Evolutionary conservation across 2,329 filamentous ascomycete species (phyloP).

Genomic region (Aspergillus uvarum): DNA sequence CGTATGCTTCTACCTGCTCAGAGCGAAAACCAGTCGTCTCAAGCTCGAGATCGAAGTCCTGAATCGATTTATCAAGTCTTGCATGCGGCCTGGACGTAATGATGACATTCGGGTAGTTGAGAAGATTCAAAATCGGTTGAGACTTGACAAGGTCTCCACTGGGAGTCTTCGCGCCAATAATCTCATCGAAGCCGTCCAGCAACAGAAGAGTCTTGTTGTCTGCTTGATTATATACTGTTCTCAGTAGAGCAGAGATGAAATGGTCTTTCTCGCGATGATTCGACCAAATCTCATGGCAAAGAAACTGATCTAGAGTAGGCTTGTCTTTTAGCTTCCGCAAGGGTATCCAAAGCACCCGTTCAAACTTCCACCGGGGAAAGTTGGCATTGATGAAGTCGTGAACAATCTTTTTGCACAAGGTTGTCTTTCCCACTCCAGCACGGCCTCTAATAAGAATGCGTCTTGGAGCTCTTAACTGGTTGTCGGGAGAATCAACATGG

Average conservation of each 20-base stretch:
- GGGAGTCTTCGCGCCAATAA: not conserved
- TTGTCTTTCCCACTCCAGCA: conserved; percentile 45
- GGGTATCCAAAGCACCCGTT: conserved; percentile 44
- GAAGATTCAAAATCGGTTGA: not conserved
- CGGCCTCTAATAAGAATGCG: conserved; percentile 40
- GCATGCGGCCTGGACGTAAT: conserved; percentile 42
- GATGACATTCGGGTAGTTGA: conserved; percentile 32
- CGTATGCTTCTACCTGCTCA: not conserved
- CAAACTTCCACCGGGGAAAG: conserved; percentile 32
- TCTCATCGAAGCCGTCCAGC: conserved; percentile 11
- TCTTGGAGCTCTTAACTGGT: conserved; percentile 16
- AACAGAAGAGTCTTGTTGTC: not conserved
- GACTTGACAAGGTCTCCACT: too few species aligned
- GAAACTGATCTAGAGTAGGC: not conserved
- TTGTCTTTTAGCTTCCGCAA: conserved; percentile 34
- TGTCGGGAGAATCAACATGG: too few species aligned
- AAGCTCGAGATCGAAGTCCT: not conserved
- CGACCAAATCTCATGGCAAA: not conserved
- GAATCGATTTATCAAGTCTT: conserved; percentile 1
- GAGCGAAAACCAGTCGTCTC: not conserved
- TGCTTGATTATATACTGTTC: too few species aligned
- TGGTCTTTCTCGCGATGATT: too few species aligned
- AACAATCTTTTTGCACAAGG: conserved; percentile 46
- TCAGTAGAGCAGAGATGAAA: too few species aligned
- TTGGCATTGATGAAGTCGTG: conserved; percentile 31